Evolutionary conservation across 768 basidiomycete genomes (phyloP), one percentile per base, ranked within the genome.

Genomic region (Lentinula edodes): DNA sequence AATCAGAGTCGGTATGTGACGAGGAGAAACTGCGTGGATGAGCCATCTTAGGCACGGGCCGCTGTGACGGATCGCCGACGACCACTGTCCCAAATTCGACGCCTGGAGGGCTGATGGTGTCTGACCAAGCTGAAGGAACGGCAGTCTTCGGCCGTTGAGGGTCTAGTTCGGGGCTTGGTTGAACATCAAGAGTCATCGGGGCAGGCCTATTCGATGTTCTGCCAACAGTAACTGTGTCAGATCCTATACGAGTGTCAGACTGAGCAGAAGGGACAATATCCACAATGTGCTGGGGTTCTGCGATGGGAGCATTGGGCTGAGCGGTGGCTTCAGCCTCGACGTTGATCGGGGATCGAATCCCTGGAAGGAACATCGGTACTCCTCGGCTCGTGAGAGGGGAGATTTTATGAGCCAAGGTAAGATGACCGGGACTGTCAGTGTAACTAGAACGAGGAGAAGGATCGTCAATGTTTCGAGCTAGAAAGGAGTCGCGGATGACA

Each of bases 361-460:
- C 20, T 1, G 23, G 74, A 1, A 78, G 46, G 60, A 75, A 74
- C 55, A 78, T 65, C 18, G 75, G 72, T 9, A 75, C 69, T n/a
- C 73, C 76, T 34, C 76, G 74, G 34, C 72, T 68, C 5, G 75
- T 75, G 2, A 71, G 65, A 2, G 78, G 71, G 5, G 75, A 74
- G 61, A 79, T 67, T 18, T 76, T 72, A 43, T 75, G 74, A 6
- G 75, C 78, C 34, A 73, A 67, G 2, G 70, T 66, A 35, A 77
- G 67, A 34, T 74, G 73, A 18, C 67, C 69, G 6, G 76, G 73
- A 60, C 74, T 77, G n/a, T 56, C 55, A 7, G 55, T 56, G 18
- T 41, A 28, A 16, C 55, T 56, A n/a, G 55, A 56, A 3, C 55
- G 38, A 42, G 23, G 38, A 34, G 55, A 56, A n/a, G 71, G 71